Base-by-base conservation (phyloP, 768 basidiomycete species). In the Termitomyces sp. region DNA sequence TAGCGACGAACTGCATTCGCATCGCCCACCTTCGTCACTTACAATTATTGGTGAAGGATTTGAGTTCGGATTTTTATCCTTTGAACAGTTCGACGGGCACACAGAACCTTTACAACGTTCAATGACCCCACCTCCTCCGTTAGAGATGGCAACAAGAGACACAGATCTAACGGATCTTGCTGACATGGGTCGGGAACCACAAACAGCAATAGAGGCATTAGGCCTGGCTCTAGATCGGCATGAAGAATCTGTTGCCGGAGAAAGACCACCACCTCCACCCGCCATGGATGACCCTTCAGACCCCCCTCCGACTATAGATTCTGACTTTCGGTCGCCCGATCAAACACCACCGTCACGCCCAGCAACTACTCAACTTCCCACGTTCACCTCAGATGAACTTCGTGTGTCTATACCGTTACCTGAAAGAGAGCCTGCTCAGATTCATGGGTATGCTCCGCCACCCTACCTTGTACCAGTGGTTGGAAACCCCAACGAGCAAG, bases 271-370 rank as follows among this genome's bases (percentile, higher is more conserved):
- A 0, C 91, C 90, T 0, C 90, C 90, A 5, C 87, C 86, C 17
- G 83, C 85, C 34, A 79, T 92, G 74, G 91, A 93, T 63, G 91
- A 93, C 68, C 91, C 91, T 21, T 85, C 84, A 2, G 91, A 93
- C 66, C 91, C 90, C 21, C 91, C 91, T 5, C 91, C 91, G 12
- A 89, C 88, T 6, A 93, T 93, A 62, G 88, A 93, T 68, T 90
- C 88, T 9, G 86, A 84, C 47, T 90, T 87, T 63, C 77, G 79
- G 53, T 76, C 76, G 15, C 80, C 79, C n/a, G 71, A 70, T 53
- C 71, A 66, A 41, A 60, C 66, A 34, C 68, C 69, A 38, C 66
- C 66, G 21, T 67, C 70, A 45, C 69, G 63, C 42, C 60, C 74
- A 43, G 69, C 73, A 5, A 66, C 77, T 15, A 69, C 67, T 9